Conservation (phyloP, 2,329 filamentous ascomycete species). For the Gnomoniopsis sp. region DNA sequence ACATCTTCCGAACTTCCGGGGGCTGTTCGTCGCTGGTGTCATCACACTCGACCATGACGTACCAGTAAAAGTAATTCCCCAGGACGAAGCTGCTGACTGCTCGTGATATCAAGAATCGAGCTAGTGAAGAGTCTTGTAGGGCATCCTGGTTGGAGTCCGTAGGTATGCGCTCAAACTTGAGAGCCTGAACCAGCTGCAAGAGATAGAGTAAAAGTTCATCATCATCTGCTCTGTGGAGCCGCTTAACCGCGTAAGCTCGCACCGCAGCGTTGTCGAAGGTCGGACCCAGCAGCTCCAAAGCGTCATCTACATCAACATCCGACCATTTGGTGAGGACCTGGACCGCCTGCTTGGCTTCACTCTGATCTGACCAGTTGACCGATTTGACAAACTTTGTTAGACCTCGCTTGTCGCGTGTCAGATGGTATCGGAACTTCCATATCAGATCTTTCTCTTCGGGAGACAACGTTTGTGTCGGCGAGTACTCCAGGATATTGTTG, state of each 20-base stretch:
- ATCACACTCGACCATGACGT: conserved; percentile 95
- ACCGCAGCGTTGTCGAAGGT: conserved; percentile 87
- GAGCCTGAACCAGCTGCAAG: conserved; percentile 88
- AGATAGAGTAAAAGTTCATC: conserved; percentile 88
- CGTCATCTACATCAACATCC: conserved; percentile 95
- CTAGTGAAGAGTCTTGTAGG: conserved; percentile 76
- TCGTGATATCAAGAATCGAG: conserved; percentile 81
- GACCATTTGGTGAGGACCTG: conserved; percentile 92
- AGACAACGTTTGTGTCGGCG: conserved; percentile 82
- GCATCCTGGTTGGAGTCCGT: conserved; percentile 59
- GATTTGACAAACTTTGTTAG: conserved; percentile 98
- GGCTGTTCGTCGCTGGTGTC: conserved; percentile 75
- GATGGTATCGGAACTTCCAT: conserved; percentile 95
- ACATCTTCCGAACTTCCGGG: conserved; percentile 75
- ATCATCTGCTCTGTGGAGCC: conserved; percentile 87
- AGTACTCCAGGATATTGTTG: conserved; percentile 86
- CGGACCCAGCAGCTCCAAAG: conserved; percentile 86
- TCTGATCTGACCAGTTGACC: conserved; percentile 85
- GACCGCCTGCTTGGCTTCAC: conserved; percentile 83
- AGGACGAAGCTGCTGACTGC: conserved; percentile 86
- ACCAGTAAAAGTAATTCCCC: conserved; percentile 97
- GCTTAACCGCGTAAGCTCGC: conserved; percentile 87
- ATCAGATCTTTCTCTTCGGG: conserved; percentile 93
- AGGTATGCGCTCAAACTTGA: conserved; percentile 85
- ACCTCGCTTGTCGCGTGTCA: conserved; percentile 87